Percentiles rank a stretch among this genome's conserved stretches.
Conservation (phyloP, 306 rosid species). For the Acmispon strigosus region DNA sequence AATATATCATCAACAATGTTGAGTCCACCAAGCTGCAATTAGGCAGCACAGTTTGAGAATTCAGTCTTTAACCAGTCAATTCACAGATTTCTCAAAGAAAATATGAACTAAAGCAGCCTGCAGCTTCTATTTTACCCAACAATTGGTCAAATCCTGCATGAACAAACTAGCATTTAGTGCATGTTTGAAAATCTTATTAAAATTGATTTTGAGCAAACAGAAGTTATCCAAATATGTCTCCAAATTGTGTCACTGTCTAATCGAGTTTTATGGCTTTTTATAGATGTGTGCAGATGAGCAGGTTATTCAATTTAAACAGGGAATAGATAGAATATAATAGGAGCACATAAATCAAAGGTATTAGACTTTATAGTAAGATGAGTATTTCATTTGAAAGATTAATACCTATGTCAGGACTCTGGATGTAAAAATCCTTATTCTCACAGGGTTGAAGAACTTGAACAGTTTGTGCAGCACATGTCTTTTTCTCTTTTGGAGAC, state of each 20-base stretch:
- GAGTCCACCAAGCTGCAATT: not conserved
- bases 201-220: no score
- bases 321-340: not conserved
- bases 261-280: not conserved
- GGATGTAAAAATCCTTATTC: conserved; percentile 34
- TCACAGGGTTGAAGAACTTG: conserved; percentile 25
- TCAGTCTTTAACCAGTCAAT: not conserved
- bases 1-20: not conserved
- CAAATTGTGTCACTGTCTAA: not conserved
- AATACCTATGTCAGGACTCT: conserved; percentile 42
- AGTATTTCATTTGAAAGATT: not conserved
- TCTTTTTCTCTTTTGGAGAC: conserved; percentile 45
- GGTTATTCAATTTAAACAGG: no score
- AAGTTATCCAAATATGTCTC: no score
- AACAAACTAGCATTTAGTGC: not conserved
- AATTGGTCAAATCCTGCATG: conserved; percentile 35
- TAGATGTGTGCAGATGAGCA: not conserved
- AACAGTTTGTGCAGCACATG: conserved; percentile 26
- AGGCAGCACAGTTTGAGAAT: not conserved
- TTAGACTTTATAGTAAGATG: not conserved
- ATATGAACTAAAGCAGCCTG: conserved; percentile 24
- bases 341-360: no score
- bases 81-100: conserved; percentile 14
- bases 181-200: no score
- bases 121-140: conserved; percentile 30